Evolutionary conservation across 345 rosid genomes (phyloP).

Genomic region (Brassica nigra): DNA sequence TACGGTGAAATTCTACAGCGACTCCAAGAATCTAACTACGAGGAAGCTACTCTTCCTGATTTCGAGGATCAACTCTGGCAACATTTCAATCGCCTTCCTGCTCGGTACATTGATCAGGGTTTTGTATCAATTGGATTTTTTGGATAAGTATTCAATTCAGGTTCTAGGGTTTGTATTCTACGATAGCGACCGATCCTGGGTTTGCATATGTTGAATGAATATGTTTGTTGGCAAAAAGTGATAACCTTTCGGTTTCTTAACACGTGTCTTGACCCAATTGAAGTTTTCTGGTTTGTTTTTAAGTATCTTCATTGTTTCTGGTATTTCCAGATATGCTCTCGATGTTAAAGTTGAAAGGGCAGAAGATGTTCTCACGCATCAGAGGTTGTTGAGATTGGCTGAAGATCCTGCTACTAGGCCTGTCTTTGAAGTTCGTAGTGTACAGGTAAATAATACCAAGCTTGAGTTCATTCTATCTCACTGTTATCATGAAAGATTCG

Average conservation of each 20-base stretch:
- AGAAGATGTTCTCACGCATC: constrained; percentile 84
- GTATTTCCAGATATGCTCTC: constrained; percentile 62
- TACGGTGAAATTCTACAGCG: constrained; percentile 76
- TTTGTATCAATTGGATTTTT: not conserved
- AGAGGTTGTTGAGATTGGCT: constrained; percentile 70
- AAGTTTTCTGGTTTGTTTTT: not conserved
- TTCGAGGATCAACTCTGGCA: constrained; percentile 93
- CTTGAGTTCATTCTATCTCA: not conserved
- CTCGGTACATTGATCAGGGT: constrained; percentile 52
- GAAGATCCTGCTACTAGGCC: constrained; percentile 78
- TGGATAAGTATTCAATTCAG: not conserved
- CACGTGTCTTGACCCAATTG: constrained; percentile 8
- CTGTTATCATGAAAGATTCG: too few species aligned
- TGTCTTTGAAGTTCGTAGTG: constrained; percentile 86
- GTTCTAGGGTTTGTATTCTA: not conserved
- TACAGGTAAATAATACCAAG: constrained; percentile 53
- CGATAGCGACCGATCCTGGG: constrained; percentile 7
- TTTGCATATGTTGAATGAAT: not conserved
- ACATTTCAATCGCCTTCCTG: constrained; percentile 91
- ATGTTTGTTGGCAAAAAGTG: not conserved
- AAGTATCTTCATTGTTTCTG: not conserved
- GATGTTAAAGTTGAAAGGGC: constrained; percentile 99
- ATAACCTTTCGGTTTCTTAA: constrained; percentile 1
- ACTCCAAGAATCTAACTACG: constrained; percentile 65
- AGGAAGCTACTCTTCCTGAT: constrained; percentile 68